phyloP scores from a whole-genome alignment of 1,139 yeast species.

The Candida tropicalis region DNA sequence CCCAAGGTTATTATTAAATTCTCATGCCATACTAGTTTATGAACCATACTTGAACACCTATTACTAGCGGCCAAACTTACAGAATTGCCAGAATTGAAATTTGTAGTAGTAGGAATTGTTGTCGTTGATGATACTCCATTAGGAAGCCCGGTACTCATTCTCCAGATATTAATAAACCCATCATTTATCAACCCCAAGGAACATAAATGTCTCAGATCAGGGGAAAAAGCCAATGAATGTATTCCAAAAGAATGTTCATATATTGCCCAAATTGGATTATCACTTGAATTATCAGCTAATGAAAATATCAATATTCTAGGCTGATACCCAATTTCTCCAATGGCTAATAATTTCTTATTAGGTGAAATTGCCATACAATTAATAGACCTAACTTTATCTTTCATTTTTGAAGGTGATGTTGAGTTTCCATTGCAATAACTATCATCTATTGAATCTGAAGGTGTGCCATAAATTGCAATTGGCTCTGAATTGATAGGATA shows the following conservation, averaged over 20 bases:
- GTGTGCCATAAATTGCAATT: slow-evolving; percentile 22
- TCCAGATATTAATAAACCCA: slow-evolving; percentile 68
- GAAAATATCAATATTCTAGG: slow-evolving; percentile 66
- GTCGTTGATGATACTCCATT: not conserved
- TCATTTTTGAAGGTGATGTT: slow-evolving; percentile 34
- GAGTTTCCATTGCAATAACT: slow-evolving; percentile 6
- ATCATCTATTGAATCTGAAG: slow-evolving; percentile 13
- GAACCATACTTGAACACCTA: slow-evolving; percentile 60
- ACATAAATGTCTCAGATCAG: slow-evolving; percentile 55
- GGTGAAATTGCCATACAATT: slow-evolving; percentile 61
- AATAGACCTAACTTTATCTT: slow-evolving; percentile 54
- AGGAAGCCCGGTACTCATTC: slow-evolving; percentile 18
- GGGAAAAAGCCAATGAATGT: slow-evolving; percentile 55
- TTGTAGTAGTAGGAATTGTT: no score
- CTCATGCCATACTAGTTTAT: slow-evolving; percentile 60
- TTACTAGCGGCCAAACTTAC: slow-evolving; percentile 46
- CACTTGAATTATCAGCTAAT: slow-evolving; percentile 50
- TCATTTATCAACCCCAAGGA: slow-evolving; percentile 67
- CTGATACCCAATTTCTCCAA: slow-evolving; percentile 68
- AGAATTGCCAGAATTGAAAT: slow-evolving; percentile 14
- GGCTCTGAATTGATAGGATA: slow-evolving; percentile 32
- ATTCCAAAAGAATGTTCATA: slow-evolving; percentile 69
- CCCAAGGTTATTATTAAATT: slow-evolving; percentile 55
- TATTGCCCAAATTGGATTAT: slow-evolving; percentile 52
- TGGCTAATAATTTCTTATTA: slow-evolving; percentile 53